Base-by-base conservation (phyloP, 1,139 yeast species). In the Pneumocystis carinii region DNA sequence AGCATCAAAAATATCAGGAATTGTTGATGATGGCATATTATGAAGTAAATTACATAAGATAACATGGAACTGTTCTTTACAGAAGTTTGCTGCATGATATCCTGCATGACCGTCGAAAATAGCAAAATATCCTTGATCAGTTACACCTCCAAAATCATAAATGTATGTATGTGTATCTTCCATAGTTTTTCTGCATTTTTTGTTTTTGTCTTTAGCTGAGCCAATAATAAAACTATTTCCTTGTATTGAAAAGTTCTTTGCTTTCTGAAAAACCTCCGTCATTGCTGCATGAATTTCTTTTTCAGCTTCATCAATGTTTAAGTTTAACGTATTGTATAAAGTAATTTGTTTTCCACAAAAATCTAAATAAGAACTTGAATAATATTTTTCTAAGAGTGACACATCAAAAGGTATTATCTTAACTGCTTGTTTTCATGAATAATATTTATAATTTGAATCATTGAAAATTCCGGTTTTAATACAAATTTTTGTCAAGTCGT, bases 81-180 rank as follows among this genome's bases (percentile, higher is more conserved):
- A 90, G 95, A 96, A 92, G 69, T 94, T 83, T 1, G 98, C 96
- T 10, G 95, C 86, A 68, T 84, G 89, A 66, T 85, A 83, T 19
- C 99, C 99, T 2, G 97, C 98, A 75, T 92, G 99, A 15, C 99
- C 99, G 74, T 92, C 99, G 74, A 90, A 92, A 3, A 92, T 81
- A 17, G 95, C 98, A 79, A 92, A 90, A 73, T 88, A 92, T 2
- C 97, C 98, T 86, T 96, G 87, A 72, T 90, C 97, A 27, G 85
- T 79, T 63, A 87, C 75, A 69, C 89, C 95, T 37, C 92, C 94
- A 76, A 87, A 92, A 75, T 92, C 90, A 69, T 95, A 92, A 59
- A 90, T 90, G 71, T 87, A 89, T 0, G 95, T 87, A 73, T 92
- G 97, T 12, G 94, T 95, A 73, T 92, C 99, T 72, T 92, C 99